Conservation (phyloP, 768 basidiomycete genomes). For the Boletus subcaerulescens region DNA sequence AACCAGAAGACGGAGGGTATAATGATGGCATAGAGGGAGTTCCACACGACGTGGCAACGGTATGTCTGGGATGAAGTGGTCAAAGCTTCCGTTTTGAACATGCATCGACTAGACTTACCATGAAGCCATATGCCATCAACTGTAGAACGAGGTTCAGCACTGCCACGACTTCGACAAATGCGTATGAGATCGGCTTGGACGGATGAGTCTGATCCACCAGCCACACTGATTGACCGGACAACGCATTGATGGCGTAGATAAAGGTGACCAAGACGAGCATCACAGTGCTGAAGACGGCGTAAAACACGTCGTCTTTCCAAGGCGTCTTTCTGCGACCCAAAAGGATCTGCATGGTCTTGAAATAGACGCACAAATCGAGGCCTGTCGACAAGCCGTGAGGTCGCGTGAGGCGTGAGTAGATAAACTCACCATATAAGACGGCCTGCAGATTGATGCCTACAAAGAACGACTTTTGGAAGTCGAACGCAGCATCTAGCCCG, state of each 20-base stretch:
- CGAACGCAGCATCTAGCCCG: too few relatives aligned
- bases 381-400: constrained; percentile 2
- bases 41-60: constrained; percentile 36
- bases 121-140: constrained; percentile 29
- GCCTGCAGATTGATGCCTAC: background rate
- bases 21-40: background rate
- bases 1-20: constrained; percentile 15
- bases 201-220: constrained; percentile 28
- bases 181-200: too few relatives aligned
- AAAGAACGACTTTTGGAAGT: background rate
- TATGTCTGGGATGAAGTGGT: constrained; percentile 27
- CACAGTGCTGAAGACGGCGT: constrained; percentile 13
- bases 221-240: constrained; percentile 28
- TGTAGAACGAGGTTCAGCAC: constrained; percentile 18
- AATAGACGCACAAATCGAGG: constrained; percentile 14
- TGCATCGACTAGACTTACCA: constrained; percentile 6
- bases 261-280: background rate
- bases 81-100: background rate
- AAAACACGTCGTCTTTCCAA: constrained; percentile 6
- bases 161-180: too few relatives aligned
- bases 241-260: background rate
- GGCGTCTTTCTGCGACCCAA: background rate
- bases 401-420: background rate
- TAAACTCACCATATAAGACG: background rate
- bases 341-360: constrained; percentile 14